A percentile compares a stretch with the other conserved stretches of the same genome.
These are phyloP conservation scores for Exophiala mesophila DNA, from an alignment of 2,329 filamentous ascomycete species.

Conservation along the genomic window DNA sequence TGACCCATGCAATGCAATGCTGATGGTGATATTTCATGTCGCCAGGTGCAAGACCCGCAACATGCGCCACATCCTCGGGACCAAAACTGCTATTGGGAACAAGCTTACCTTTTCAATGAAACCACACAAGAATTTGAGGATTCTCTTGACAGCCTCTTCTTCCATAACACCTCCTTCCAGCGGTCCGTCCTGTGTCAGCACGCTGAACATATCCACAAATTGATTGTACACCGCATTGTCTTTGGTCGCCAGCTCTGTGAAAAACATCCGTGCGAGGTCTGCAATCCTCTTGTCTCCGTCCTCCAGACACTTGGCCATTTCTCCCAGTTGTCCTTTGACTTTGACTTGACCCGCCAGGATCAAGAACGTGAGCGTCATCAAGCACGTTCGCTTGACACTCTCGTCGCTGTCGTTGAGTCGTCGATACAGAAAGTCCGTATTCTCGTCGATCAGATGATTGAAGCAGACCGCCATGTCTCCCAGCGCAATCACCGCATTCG, in stretches of 20 bases:
- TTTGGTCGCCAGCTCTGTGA: conserved; percentile 93
- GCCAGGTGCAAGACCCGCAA: too few species aligned
- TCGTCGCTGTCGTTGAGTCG: conserved; percentile 82
- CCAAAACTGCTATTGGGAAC: too few species aligned
- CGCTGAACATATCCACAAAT: conserved; percentile 97
- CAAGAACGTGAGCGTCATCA: conserved; percentile 97
- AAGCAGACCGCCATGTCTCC: conserved; percentile 99
- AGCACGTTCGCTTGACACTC: conserved; percentile 91
- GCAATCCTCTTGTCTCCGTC: conserved; percentile 92
- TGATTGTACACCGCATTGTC: conserved; percentile 99
- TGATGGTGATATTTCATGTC: too few species aligned
- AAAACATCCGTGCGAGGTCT: conserved; percentile 96
- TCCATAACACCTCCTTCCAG: conserved; percentile 49
- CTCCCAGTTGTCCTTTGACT: conserved; percentile 95
- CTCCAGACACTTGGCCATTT: conserved; percentile 98
- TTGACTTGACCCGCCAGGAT: conserved; percentile 98
- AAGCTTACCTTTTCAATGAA: conserved; percentile 99
- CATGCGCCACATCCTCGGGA: too few species aligned
- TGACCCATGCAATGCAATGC: too few species aligned
- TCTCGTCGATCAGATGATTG: conserved; percentile 98
- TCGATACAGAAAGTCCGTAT: conserved; percentile 95
- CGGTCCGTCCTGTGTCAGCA: conserved; percentile 74
- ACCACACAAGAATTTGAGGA: conserved; percentile 86
- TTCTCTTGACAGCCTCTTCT: conserved; percentile 78
- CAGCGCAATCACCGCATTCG: conserved; percentile 92